These are phyloP conservation scores for Ilex paraguariensis DNA, from an alignment of 305 asterid species.

Conservation along the genomic window DNA sequence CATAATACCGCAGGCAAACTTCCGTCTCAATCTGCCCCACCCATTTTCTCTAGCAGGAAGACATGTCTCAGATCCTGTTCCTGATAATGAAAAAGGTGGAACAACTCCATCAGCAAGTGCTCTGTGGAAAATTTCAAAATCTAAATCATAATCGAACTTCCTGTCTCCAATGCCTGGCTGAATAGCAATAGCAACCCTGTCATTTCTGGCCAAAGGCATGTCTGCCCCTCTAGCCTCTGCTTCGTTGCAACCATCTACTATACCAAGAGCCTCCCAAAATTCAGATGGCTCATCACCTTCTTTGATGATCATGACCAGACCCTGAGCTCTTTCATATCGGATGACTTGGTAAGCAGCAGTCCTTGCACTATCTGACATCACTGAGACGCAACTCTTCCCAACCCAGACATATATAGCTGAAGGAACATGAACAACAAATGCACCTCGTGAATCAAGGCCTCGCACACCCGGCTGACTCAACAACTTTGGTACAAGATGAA, in stretches of 20 bases:
- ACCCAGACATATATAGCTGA: constrained; percentile 74
- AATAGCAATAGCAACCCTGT: constrained; percentile 1
- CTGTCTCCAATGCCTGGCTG: constrained; percentile 22
- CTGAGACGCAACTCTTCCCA: constrained; percentile 51
- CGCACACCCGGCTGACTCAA: constrained; percentile 50
- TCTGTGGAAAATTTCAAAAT: constrained; percentile 36
- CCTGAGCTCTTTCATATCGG: constrained; percentile 66
- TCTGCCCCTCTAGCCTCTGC: constrained; percentile 8
- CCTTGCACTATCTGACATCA: constrained; percentile 68
- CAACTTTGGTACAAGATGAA: constrained; percentile 91
- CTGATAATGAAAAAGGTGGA: constrained; percentile 41
- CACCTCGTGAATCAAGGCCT: constrained; percentile 87
- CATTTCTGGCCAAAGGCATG: constrained; percentile 6
- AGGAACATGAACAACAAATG: constrained; percentile 77
- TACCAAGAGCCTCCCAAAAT: constrained; percentile 63
- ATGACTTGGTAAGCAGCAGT: constrained; percentile 74
- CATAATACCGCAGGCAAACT: constrained; percentile 31
- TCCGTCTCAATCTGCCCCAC: constrained; percentile 40
- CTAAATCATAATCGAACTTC: constrained; percentile 37
- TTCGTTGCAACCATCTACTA: constrained; percentile 16
- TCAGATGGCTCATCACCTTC: constrained; percentile 75
- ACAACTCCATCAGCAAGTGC: constrained; percentile 45
- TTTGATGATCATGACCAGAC: constrained; percentile 47
- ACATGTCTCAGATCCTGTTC: constrained; percentile 31
- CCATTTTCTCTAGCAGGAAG: constrained; percentile 42